Percentiles rank a stretch among this genome's conserved stretches.
phyloP scores from a whole-genome alignment of 148 eudicot species.

The Rhododendron kiyosumense region DNA sequence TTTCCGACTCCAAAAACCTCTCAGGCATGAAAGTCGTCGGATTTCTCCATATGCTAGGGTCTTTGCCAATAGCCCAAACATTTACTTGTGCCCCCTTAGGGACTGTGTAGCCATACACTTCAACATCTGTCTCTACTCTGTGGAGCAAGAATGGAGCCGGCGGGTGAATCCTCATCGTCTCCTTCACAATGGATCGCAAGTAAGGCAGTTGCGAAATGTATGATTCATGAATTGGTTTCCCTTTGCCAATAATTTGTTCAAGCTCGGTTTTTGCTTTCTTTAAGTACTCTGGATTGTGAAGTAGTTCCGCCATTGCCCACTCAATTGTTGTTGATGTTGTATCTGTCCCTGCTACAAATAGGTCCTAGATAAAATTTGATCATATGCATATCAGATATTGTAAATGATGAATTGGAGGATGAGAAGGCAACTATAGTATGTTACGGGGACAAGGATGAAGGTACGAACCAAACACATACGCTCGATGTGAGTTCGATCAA shows the following conservation, averaged over 20 bases:
- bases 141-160: constrained; percentile 8
- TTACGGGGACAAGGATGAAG: background rate
- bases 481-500: constrained; percentile 15
- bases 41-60: background rate
- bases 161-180: constrained; percentile 7
- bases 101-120: background rate
- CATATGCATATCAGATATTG: background rate
- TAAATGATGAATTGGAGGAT: background rate
- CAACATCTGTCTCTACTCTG: background rate
- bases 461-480: constrained; percentile 14
- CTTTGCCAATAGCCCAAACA: constrained; percentile 8
- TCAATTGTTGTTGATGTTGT: constrained; percentile 11
- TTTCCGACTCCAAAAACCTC: constrained; percentile 2
- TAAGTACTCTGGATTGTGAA: background rate
- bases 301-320: constrained; percentile 11
- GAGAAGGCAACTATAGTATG: background rate
- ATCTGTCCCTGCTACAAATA: constrained; percentile 9
- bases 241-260: constrained; percentile 4
- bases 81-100: constrained; percentile 1
- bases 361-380: background rate
- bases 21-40: constrained; percentile 1
- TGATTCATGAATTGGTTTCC: background rate
- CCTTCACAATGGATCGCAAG: constrained; percentile 5
- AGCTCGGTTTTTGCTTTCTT: constrained; percentile 2
- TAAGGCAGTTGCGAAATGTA: constrained; percentile 1